A percentile compares a stretch with the other conserved stretches of the same genome.
Conservation (phyloP, 2,329 filamentous ascomycete genomes). For the Leptographium procerum region DNA sequence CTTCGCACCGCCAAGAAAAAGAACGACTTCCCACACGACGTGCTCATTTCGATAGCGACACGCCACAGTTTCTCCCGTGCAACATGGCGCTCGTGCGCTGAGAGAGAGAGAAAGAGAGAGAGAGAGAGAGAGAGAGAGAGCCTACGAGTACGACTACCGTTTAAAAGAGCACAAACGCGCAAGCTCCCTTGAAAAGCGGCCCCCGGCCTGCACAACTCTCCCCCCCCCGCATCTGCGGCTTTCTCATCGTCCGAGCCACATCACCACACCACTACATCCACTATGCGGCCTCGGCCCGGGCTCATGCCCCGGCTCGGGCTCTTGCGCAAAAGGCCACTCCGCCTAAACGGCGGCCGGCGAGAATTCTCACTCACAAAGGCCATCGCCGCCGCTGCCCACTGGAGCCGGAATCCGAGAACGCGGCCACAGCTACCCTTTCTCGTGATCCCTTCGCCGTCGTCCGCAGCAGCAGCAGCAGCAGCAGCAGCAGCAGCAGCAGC, state of each 20-base stretch:
- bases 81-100: neutral
- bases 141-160: too few relatives aligned
- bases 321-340: slow-evolving; percentile 1
- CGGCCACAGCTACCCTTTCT: slow-evolving; percentile 42
- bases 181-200: too few relatives aligned
- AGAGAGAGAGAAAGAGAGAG: too few relatives aligned
- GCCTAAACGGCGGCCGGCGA: neutral
- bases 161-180: too few relatives aligned
- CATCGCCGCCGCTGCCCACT: neutral
- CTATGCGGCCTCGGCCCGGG: neutral
- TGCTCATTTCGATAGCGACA: neutral
- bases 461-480: slow-evolving; percentile 3
- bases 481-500: slow-evolving; percentile 14
- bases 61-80: neutral
- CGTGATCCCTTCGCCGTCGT: slow-evolving; percentile 21
- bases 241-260: neutral
- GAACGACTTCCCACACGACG: too few relatives aligned
- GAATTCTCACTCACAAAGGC: slow-evolving; percentile 3
- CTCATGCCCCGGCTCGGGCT: neutral
- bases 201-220: too few relatives aligned
- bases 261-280: neutral
- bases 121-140: too few relatives aligned
- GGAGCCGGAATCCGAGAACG: slow-evolving; percentile 2
- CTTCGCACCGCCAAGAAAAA: too few relatives aligned
- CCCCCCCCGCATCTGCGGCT: too few relatives aligned